Percentiles rank a stretch among this genome's conserved stretches.
Conservation (phyloP, 1,284 basidiomycete species). For the Takashimella tepidaria region DNA sequence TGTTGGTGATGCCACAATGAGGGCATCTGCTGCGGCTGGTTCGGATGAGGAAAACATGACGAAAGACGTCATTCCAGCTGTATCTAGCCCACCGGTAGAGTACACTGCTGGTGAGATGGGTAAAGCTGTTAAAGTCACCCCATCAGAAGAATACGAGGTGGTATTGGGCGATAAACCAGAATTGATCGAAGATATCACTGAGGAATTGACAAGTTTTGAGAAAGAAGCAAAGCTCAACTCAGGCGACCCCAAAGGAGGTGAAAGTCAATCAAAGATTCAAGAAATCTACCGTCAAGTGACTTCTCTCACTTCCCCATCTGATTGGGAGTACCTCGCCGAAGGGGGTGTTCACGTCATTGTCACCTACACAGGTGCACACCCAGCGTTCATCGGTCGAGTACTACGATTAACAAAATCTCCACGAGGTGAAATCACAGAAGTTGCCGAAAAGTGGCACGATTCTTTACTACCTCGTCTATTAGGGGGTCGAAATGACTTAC, state of each 20-base stretch:
- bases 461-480: no score
- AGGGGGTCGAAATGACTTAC: no score
- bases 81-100: constrained; percentile 26
- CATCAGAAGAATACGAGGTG: neutral
- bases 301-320: constrained; percentile 39
- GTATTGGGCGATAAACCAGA: neutral
- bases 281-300: neutral
- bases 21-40: neutral
- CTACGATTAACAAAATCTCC: constrained; percentile 56
- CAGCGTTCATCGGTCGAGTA: constrained; percentile 58
- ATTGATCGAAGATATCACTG: neutral
- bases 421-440: no score
- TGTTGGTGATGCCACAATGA: constrained; percentile 3
- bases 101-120: constrained; percentile 31
- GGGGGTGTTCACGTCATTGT: constrained; percentile 86
- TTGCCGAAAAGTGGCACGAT: no score
- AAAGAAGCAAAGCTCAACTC: neutral
- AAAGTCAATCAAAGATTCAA: neutral
- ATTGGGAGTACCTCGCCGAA: constrained; percentile 82
- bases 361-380: constrained; percentile 60
- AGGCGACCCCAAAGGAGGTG: no score
- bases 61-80: neutral
- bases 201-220: no score
- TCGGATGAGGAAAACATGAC: constrained; percentile 1
- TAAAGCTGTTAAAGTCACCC: constrained; percentile 26